These are phyloP conservation scores for Tulasnella sp. DNA, from an alignment of 768 basidiomycete species.

Conservation along the genomic window DNA sequence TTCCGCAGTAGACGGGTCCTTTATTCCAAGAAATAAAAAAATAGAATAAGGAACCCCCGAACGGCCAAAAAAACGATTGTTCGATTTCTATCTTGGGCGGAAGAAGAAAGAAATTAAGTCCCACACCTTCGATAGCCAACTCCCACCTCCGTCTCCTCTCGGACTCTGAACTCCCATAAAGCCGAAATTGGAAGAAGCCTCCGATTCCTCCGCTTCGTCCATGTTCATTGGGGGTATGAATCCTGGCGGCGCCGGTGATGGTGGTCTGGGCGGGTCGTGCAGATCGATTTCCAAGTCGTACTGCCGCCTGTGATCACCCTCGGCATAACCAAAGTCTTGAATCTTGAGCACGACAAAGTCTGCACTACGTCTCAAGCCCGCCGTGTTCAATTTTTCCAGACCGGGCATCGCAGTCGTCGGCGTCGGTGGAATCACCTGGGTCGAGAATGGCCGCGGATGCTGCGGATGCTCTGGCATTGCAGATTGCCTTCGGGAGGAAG, in stretches of 20 bases:
- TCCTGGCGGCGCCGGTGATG: background rate
- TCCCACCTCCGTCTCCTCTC: background rate
- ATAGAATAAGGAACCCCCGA: background rate
- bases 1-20: slow-evolving; percentile 17
- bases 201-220: slow-evolving; percentile 16
- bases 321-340: slow-evolving; percentile 49
- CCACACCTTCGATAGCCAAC: background rate
- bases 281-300: slow-evolving; percentile 32
- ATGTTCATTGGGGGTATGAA: slow-evolving; percentile 15
- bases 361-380: background rate
- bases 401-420: background rate
- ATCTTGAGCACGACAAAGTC: slow-evolving; percentile 38
- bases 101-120: background rate
- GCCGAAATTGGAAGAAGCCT: background rate
- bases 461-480: background rate
- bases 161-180: background rate
- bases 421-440: slow-evolving; percentile 1
- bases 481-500: slow-evolving; percentile 15
- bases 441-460: background rate
- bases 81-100: background rate
- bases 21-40: background rate
- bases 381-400: background rate
- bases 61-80: background rate
- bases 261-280: background rate
- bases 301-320: slow-evolving; percentile 44